Evolutionary conservation across 257 asterid genomes (phyloP).

Genomic region (Primulina tabacum): DNA sequence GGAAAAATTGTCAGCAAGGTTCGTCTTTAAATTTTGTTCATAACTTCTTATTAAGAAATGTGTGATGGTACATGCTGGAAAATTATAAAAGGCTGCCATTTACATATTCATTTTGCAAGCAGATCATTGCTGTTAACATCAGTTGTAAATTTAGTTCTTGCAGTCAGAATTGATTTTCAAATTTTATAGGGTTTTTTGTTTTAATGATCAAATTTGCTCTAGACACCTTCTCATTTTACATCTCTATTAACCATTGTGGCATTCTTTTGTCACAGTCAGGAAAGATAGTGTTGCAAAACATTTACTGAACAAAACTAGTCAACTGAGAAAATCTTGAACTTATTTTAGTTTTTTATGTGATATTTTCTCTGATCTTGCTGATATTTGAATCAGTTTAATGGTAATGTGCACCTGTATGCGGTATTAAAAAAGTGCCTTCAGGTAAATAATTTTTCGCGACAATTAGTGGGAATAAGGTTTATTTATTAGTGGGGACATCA

Average conservation of each 20-base stretch:
- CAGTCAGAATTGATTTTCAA: slow-evolving; percentile 12
- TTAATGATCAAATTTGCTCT: neutral
- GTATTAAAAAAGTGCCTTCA: neutral
- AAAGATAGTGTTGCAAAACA: neutral
- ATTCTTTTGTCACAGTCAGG: neutral
- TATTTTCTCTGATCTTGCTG: slow-evolving; percentile 3
- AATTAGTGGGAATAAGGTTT: neutral
- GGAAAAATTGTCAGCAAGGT: slow-evolving; percentile 99
- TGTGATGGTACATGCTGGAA: neutral
- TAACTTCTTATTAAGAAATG: neutral
- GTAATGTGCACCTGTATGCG: neutral
- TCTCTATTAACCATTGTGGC: neutral
- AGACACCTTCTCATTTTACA: neutral
- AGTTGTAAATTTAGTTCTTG: slow-evolving; percentile 13
- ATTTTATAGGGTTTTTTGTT: neutral
- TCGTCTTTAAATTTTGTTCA: slow-evolving; percentile 4
- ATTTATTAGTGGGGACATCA: neutral
- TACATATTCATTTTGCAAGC: neutral
- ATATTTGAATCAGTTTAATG: neutral
- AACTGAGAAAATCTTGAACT: slow-evolving; percentile 14
- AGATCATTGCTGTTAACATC: neutral
- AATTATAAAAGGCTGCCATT: slow-evolving; percentile 8
- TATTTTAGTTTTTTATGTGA: neutral
- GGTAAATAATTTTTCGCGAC: neutral
- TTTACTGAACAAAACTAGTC: slow-evolving; percentile 14